A percentile compares a stretch with the other conserved stretches of the same genome.
Evolutionary conservation across 805 yeast species (phyloP).

Genomic region (Ogataea wickerhamii): DNA sequence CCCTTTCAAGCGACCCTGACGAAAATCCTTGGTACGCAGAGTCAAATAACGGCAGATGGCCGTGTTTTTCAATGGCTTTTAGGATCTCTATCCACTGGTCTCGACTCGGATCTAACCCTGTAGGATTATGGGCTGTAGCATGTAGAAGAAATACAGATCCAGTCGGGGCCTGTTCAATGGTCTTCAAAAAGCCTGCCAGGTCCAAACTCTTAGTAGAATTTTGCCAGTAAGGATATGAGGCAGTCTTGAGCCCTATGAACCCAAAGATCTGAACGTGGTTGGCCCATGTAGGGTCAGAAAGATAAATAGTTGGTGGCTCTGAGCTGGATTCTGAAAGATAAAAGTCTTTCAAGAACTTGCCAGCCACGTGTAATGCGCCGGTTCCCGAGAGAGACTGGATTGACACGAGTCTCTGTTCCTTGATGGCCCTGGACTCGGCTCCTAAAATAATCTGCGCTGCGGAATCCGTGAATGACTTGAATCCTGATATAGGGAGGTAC

Average conservation of each 20-base stretch:
- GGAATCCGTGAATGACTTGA: conserved; percentile 58
- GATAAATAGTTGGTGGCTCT: conserved; percentile 48
- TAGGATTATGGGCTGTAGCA: conserved; percentile 97
- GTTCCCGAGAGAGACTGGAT: conserved; percentile 84
- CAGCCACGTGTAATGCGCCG: conserved; percentile 88
- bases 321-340: conserved; percentile 27
- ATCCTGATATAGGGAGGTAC: conserved; percentile 81
- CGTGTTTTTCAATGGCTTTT: conserved; percentile 51
- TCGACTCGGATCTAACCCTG: conserved; percentile 88
- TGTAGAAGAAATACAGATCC: conserved; percentile 84
- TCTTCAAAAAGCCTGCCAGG: conserved; percentile 58
- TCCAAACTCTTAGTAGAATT: conserved; percentile 64
- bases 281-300: conserved; percentile 96
- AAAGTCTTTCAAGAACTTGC: conserved; percentile 57
- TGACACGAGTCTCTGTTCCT: conserved; percentile 50
- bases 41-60: conserved; percentile 83
- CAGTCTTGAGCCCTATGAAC: conserved; percentile 62
- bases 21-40: conserved; percentile 98
- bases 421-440: conserved; percentile 47
- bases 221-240: conserved; percentile 85
- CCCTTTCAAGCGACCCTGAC: conserved; percentile 76
- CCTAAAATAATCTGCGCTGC: conserved; percentile 77
- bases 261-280: conserved; percentile 86
- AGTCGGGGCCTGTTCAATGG: conserved; percentile 62
- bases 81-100: conserved; percentile 78